A percentile compares a stretch with the other conserved stretches of the same genome.
These are phyloP conservation scores for Hanseniaspora clermontiae DNA, from an alignment of 805 yeast genomes.

Conservation along the genomic window DNA sequence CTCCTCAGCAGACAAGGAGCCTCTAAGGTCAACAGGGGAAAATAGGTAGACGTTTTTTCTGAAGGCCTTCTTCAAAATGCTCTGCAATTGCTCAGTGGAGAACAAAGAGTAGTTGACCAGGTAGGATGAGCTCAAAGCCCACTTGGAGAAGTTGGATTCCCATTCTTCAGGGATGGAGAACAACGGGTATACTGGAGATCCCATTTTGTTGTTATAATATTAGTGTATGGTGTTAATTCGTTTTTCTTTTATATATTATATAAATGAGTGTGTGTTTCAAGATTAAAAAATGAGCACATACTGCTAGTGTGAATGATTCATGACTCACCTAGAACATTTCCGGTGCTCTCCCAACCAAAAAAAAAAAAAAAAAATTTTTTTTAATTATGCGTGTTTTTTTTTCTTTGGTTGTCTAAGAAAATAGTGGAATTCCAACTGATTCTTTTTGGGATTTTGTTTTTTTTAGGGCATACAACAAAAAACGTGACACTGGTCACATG, in stretches of 20 bases:
- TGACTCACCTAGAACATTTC: background rate
- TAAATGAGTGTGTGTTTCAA: no score
- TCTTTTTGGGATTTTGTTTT: no score
- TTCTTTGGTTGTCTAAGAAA: no score
- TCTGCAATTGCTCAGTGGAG: slow-evolving; percentile 20
- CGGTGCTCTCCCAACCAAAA: no score
- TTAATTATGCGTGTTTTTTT: no score
- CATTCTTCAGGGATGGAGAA: slow-evolving; percentile 9
- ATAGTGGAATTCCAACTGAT: background rate
- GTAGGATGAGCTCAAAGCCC: slow-evolving; percentile 7
- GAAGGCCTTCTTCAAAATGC: slow-evolving; percentile 17
- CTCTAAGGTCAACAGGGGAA: slow-evolving; percentile 23
- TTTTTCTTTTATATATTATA: no score
- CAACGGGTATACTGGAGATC: slow-evolving; percentile 11
- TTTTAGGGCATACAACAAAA: no score
- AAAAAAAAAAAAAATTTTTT: background rate
- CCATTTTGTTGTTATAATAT: no score
- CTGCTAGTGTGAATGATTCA: background rate
- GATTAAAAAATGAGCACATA: background rate
- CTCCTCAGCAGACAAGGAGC: slow-evolving; percentile 16
- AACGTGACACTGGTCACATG: no score
- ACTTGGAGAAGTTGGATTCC: slow-evolving; percentile 6
- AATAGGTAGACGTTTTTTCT: slow-evolving; percentile 13
- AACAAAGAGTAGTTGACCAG: slow-evolving; percentile 15
- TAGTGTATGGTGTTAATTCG: no score